Conservation (phyloP, 495 filamentous ascomycete species). For the Bryoglossum gracile region DNA sequence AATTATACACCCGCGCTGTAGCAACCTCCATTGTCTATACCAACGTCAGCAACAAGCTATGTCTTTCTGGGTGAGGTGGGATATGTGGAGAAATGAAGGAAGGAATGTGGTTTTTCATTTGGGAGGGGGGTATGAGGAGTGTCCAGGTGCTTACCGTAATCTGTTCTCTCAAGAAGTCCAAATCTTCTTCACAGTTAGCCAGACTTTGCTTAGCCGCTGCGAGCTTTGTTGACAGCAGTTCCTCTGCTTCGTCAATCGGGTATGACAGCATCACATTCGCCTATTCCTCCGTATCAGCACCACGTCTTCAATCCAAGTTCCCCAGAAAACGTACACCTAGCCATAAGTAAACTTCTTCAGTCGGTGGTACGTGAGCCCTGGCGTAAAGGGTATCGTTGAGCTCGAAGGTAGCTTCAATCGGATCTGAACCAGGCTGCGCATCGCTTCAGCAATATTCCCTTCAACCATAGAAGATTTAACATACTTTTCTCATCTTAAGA, state of each 20-base stretch:
- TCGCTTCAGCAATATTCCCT: constrained; percentile 6
- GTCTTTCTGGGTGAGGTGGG: too few relatives aligned
- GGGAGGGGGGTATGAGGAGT: too few relatives aligned
- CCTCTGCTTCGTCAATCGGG: constrained; percentile 77
- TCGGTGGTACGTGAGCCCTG: constrained; percentile 70
- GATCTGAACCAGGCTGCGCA: constrained; percentile 41
- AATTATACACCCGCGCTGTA: constrained; percentile 95
- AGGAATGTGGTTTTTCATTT: too few relatives aligned
- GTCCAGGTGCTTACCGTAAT: constrained; percentile 72
- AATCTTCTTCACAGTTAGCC: constrained; percentile 84
- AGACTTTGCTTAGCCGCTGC: constrained; percentile 70
- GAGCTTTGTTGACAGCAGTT: constrained; percentile 71
- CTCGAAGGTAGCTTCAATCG: constrained; percentile 88
- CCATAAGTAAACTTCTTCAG: constrained; percentile 95
- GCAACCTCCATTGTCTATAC: constrained; percentile 89
- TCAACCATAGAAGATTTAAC: not conserved
- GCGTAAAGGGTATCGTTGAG: constrained; percentile 94
- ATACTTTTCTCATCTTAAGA: constrained; percentile 60
- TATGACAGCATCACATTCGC: constrained; percentile 98
- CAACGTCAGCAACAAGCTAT: constrained; percentile 24
- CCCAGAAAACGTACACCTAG: constrained; percentile 54
- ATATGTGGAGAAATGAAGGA: too few relatives aligned
- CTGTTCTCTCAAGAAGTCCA: constrained; percentile 94
- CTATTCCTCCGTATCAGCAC: constrained; percentile 33
- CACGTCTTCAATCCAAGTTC: not conserved